These are phyloP conservation scores for Aspergillus haitiensis DNA, from an alignment of 495 filamentous ascomycete genomes.

Conservation along the genomic window DNA sequence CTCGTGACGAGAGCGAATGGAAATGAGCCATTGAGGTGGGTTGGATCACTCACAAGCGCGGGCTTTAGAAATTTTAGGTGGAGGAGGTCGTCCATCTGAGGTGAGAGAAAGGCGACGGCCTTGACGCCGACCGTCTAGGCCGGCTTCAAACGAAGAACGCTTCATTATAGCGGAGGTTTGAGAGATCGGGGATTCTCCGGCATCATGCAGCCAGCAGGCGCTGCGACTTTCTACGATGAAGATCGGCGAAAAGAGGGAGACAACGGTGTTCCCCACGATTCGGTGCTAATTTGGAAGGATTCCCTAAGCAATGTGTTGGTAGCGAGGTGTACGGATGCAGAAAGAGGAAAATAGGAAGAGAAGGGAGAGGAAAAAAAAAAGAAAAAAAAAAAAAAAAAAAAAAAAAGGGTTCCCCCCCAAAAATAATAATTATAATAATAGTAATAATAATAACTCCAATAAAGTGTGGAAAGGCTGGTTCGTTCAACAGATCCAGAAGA, in stretches of 20 bases:
- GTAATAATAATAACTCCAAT: not conserved
- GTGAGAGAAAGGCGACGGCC: constrained; percentile 25
- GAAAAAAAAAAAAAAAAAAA: not conserved
- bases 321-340: not conserved
- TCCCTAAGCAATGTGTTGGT: not conserved
- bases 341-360: not conserved
- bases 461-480: not conserved
- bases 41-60: constrained; percentile 42
- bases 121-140: constrained; percentile 33
- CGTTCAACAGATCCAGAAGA: not conserved
- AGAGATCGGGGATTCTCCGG: constrained; percentile 46
- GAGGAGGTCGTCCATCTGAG: constrained; percentile 25
- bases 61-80: constrained; percentile 48
- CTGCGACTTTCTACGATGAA: constrained; percentile 10
- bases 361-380: not conserved
- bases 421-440: not conserved
- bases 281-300: not conserved
- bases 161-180: constrained; percentile 31
- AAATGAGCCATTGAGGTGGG: constrained; percentile 1
- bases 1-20: not conserved
- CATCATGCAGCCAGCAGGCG: constrained; percentile 28
- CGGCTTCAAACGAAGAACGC: constrained; percentile 45
- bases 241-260: constrained; percentile 16
- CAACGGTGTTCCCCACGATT: not conserved
- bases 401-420: not conserved